Evolutionary conservation across 345 rosid genomes (phyloP), one percentile per base, ranked within the genome.

Genomic region (Pelargonium nanum): DNA sequence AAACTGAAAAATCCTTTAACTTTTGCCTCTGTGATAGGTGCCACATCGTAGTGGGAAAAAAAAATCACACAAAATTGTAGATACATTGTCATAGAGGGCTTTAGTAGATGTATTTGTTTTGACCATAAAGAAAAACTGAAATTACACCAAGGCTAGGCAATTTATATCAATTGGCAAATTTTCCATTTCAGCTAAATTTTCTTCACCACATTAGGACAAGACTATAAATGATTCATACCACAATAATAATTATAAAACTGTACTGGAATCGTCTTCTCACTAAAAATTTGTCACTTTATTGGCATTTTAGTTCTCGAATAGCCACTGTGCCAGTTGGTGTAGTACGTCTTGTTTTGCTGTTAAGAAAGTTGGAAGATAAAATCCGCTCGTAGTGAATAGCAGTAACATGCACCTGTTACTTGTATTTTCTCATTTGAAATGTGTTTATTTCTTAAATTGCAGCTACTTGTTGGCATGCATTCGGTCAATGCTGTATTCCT

Each of bases 401-500:
- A n/a, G 15, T 53, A 17, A 7, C 23, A 20, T 17, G 56, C 22
- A 19, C 22, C 23, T 19, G 22, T 53, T 1, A 16, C 16, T 4
- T 50, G 53, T n/a, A 6, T n/a, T n/a, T 53, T 53, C 8, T 53
- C 4, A n/a, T 6, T 55, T 55, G 25, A 21, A 9, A 17, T 22
- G 21, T 26, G 59, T 50, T 24, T 34, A 26, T 48, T 55, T 40
- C 52, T 60, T 50, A 62, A 60, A 75, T 30, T 75, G 80, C 83
- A 93, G 99, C 66, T 89, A 61, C 72, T 79, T 71, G 79, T 76
- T 60, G 71, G 85, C 59, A 77, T 89, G 94, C 99, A 93, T 68
- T 84, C 99, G 0, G 58, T 89, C 66, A 89, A 93, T 70, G 89
- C 79, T 24, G 63, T 87, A 66, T 81, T 85, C 70, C 89, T 93